Conservation (phyloP, 192 early-diverging fungal genomes). For the Diversispora epigaea region DNA sequence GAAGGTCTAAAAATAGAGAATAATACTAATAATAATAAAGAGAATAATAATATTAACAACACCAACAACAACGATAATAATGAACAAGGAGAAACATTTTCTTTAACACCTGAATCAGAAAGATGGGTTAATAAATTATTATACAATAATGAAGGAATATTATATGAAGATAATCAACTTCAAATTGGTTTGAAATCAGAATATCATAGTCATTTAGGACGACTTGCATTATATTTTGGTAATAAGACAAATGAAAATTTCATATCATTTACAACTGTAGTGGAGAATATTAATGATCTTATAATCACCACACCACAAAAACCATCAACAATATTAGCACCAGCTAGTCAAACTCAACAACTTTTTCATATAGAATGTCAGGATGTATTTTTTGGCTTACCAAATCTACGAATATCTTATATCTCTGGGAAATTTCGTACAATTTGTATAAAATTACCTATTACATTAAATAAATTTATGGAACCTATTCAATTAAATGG, state of each 20-base stretch:
- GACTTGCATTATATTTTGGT: conserved; percentile 86
- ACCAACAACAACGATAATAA: conserved; percentile 32
- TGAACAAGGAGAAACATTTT: too few species aligned
- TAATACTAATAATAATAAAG: neutral
- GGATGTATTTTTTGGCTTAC: conserved; percentile 57
- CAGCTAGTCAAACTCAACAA: conserved; percentile 76
- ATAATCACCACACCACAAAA: conserved; percentile 56
- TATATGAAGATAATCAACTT: conserved; percentile 87
- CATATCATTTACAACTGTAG: conserved; percentile 56
- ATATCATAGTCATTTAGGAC: conserved; percentile 86
- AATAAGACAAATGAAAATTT: conserved; percentile 81
- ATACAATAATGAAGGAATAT: conserved; percentile 77
- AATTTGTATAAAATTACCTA: conserved; percentile 68
- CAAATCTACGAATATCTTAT: conserved; percentile 70
- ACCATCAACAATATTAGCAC: conserved; percentile 57
- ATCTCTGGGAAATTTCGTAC: conserved; percentile 61
- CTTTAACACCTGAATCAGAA: conserved; percentile 54
- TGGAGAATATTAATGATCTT: conserved; percentile 53
- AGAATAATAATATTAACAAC: neutral
- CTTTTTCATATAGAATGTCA: conserved; percentile 79
- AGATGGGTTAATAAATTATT: conserved; percentile 62
- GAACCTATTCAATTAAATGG: conserved; percentile 76
- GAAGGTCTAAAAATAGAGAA: neutral
- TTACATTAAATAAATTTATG: conserved; percentile 84
- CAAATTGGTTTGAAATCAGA: conserved; percentile 93